Evolutionary conservation across 2,329 filamentous ascomycete species (phyloP).

Genomic region (Alternaria ventricosa): DNA sequence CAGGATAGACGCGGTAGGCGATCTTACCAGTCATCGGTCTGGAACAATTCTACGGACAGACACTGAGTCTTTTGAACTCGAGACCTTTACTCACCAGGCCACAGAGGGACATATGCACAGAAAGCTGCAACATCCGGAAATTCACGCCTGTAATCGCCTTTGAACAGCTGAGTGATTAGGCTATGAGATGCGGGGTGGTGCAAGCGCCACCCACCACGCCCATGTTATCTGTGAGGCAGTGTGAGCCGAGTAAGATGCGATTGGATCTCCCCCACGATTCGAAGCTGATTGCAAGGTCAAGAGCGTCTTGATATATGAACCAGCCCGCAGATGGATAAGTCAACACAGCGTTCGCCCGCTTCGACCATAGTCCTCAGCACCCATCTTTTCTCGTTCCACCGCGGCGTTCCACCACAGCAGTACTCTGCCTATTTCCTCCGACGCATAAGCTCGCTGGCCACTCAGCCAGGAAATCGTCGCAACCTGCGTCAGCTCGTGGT

Average conservation of each 20-base stretch:
- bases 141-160: not conserved
- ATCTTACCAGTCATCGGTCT: not conserved
- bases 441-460: not conserved
- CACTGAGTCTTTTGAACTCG: not conserved
- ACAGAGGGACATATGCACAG: not conserved
- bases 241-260: not conserved
- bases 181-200: conserved; percentile 12
- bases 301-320: not conserved
- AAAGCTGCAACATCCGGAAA: not conserved
- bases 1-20: conserved; percentile 15
- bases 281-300: not conserved
- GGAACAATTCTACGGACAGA: not conserved
- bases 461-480: not conserved
- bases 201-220: not conserved
- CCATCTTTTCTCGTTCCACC: not conserved
- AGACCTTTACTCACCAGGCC: not conserved
- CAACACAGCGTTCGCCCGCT: not conserved
- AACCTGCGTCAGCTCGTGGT: not conserved
- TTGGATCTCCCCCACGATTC: not conserved
- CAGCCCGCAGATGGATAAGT: conserved; percentile 1
- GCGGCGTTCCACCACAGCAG: not conserved
- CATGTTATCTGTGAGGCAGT: not conserved
- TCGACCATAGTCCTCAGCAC: not conserved
- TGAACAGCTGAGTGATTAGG: not conserved
- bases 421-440: not conserved